Evolutionary conservation across 208 protist genomes (phyloP).

Genomic region (Trypanosoma conorhini): DNA sequence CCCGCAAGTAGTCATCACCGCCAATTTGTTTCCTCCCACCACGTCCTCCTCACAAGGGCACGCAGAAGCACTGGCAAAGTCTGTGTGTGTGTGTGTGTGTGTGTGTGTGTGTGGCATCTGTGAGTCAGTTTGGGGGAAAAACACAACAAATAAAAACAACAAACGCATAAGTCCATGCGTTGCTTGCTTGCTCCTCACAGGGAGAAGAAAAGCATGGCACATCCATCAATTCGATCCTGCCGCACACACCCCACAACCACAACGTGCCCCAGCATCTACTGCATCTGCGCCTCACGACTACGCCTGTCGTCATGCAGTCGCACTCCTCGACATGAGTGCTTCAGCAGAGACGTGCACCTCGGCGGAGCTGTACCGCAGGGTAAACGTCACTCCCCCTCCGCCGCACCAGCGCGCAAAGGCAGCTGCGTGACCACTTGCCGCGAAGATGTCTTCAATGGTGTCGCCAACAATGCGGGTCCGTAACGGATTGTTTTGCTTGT

Average conservation of each 20-base stretch:
- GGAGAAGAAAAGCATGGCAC: background rate
- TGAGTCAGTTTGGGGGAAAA: too few species aligned
- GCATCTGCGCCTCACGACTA: background rate
- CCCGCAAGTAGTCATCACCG: background rate
- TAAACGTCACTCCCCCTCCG: constrained; percentile 7
- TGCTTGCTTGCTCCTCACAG: background rate
- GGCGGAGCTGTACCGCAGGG: constrained; percentile 23
- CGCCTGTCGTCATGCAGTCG: background rate
- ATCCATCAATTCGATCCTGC: background rate
- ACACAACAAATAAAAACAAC: background rate
- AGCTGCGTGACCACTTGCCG: constrained; percentile 4
- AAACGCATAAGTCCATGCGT: background rate
- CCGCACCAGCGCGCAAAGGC: constrained; percentile 24
- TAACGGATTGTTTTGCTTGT: constrained; percentile 28
- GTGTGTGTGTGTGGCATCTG: too few species aligned
- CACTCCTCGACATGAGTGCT: constrained; percentile 17
- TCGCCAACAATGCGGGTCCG: constrained; percentile 16
- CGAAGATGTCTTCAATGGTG: constrained; percentile 38
- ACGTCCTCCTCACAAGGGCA: background rate
- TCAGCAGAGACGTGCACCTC: constrained; percentile 17
- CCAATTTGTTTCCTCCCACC: background rate
- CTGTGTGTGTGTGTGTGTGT: background rate
- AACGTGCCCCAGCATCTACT: background rate
- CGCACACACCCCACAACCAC: background rate
- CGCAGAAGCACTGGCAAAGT: background rate